These are phyloP conservation scores for Claviceps spartinae DNA, from an alignment of 2,329 filamentous ascomycete species.

Conservation along the genomic window DNA sequence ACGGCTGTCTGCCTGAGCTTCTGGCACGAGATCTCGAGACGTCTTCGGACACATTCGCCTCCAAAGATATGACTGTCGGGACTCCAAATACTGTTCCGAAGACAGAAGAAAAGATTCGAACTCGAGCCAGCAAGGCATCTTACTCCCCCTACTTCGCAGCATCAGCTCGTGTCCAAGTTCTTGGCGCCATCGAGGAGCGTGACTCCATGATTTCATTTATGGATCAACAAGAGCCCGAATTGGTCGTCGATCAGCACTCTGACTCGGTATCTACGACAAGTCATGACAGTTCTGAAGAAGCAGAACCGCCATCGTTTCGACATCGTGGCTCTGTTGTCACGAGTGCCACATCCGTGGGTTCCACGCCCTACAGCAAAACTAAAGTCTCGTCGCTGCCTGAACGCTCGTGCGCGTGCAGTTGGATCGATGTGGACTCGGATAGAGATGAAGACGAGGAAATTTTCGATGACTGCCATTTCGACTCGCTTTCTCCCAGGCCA, in stretches of 20 bases:
- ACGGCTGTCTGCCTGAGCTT: conserved; percentile 40
- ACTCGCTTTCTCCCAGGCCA: conserved; percentile 18
- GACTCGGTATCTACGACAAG: conserved; percentile 20
- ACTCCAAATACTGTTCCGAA: conserved; percentile 26
- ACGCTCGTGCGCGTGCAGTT: conserved; percentile 17
- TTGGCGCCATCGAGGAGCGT: conserved; percentile 23
- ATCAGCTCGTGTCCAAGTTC: conserved; percentile 16
- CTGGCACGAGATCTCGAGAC: conserved; percentile 40
- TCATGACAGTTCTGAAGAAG: conserved; percentile 18
- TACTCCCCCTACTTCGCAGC: conserved; percentile 17
- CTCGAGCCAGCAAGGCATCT: conserved; percentile 6
- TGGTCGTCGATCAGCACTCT: conserved; percentile 14
- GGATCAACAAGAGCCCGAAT: conserved; percentile 10
- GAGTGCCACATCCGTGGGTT: conserved; percentile 22
- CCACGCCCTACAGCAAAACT: conserved; percentile 13
- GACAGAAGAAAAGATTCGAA: conserved; percentile 13
- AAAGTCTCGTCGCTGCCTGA: conserved; percentile 10
- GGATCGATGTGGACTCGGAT: conserved; percentile 26
- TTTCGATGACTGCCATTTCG: conserved; percentile 1
- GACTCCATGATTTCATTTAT: conserved; percentile 23
- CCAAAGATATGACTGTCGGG: conserved; percentile 40
- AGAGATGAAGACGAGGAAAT: conserved; percentile 13
- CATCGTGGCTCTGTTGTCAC: conserved; percentile 23
- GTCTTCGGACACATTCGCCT: conserved; percentile 32
- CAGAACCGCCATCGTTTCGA: conserved; percentile 20